Conservation (phyloP, 768 basidiomycete species). For the Filobasidium floriforme region DNA sequence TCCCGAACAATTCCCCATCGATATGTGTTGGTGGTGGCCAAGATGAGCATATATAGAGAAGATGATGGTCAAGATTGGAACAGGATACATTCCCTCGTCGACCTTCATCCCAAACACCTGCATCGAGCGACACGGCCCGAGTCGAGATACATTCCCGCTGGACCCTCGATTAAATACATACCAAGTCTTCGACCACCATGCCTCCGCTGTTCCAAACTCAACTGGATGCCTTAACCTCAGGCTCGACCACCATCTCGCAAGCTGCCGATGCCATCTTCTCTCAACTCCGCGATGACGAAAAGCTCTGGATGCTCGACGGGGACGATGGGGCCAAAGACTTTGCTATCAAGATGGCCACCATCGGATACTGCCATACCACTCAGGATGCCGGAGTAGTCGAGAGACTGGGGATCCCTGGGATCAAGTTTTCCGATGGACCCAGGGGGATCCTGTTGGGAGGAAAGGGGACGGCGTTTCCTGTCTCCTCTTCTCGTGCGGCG, state of each 20-base stretch:
- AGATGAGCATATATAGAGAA: too few relatives aligned
- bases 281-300: not conserved
- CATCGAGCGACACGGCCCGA: too few relatives aligned
- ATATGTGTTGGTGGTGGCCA: too few relatives aligned
- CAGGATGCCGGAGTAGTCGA: not conserved
- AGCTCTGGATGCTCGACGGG: conserved; percentile 13
- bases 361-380: not conserved
- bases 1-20: too few relatives aligned
- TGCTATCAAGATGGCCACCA: not conserved
- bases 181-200: not conserved
- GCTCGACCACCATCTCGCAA: not conserved
- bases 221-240: not conserved
- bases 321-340: not conserved
- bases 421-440: conserved; percentile 8
- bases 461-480: conserved; percentile 8
- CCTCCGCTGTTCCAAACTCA: not conserved
- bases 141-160: not conserved
- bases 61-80: too few relatives aligned
- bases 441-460: not conserved
- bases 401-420: conserved; percentile 4
- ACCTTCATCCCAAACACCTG: too few relatives aligned
- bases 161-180: not conserved
- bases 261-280: not conserved
- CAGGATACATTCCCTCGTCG: too few relatives aligned
- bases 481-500: not conserved